phyloP scores from a whole-genome alignment of 805 yeast species.

The Priceomyces melissophilus region DNA sequence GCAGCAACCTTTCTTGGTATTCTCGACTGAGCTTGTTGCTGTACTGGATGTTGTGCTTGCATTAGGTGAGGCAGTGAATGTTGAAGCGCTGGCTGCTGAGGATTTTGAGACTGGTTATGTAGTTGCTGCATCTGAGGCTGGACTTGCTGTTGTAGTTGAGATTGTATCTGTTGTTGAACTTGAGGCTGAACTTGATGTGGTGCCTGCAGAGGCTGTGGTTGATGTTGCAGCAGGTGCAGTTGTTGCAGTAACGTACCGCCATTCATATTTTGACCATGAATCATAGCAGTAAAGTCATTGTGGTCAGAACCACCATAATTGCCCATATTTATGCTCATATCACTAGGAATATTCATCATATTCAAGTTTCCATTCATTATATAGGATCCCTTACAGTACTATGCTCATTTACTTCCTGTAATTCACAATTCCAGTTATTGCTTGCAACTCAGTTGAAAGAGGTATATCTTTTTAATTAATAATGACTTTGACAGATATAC shows the following conservation, averaged over 20 bases:
- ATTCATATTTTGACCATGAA: conserved; percentile 7
- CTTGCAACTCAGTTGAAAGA: no score
- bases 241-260: background rate
- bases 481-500: no score
- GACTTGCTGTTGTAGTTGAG: background rate
- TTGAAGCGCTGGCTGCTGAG: background rate
- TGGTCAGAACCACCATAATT: conserved; percentile 8
- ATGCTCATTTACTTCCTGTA: no score
- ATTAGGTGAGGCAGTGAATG: background rate
- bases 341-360: conserved; percentile 10
- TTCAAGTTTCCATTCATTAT: conserved; percentile 9
- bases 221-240: conserved; percentile 9
- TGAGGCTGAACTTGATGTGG: conserved; percentile 17
- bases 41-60: background rate
- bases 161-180: background rate
- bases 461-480: no score
- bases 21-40: background rate
- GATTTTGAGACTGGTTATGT: background rate
- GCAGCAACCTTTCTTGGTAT: no score
- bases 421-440: no score
- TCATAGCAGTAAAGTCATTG: conserved; percentile 10
- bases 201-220: conserved; percentile 11
- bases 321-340: conserved; percentile 7
- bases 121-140: conserved; percentile 4
- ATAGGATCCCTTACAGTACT: no score